Base-by-base conservation (phyloP, 805 yeast species). In the Saturnispora kantuleensis region DNA sequence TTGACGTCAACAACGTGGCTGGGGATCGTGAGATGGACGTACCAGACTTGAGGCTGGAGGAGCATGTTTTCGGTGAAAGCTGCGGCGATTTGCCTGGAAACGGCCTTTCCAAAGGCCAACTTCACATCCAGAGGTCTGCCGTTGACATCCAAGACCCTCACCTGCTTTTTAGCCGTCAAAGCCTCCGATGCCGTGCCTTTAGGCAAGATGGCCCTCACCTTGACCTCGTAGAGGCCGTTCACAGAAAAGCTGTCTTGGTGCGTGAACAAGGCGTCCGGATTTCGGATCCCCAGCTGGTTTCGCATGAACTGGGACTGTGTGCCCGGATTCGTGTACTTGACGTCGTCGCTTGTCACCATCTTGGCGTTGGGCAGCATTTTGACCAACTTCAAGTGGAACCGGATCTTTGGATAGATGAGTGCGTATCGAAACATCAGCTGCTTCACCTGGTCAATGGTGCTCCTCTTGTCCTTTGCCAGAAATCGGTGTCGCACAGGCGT, bases 1-100 rank as follows among this genome's bases (percentile, higher is more conserved):
- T 69, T 71, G 1, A 69, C 52, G 57, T 70, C 75, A 2, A 60
- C 44, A 28, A 39, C 42, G 7, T 39, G 38, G 1, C 45, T 28
- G 2, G 51, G 57, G n/a, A 60, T 45, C 1, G n/a, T 28, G 1
- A 69, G n/a, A 17, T 56, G 47, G 1, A 68, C n/a, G 42, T 46
- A 57, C 74, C 74, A 70, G 6, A 55, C 45, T 2, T 42, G 48
- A 1, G 72, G 73, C 1, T 50, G 45, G 4, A 61, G 35, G 3
- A 65, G 39, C 21, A 49, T 41, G n/a, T 49, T 42, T 5, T 51
- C 48, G 3, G 47, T 38, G 41, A 63, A 69, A 1, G 54, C 33
- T 5, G 51, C 48, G 12, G 45, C 57, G 1, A 70, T 10, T 4
- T 51, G 10, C 35, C 52, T 58, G 1, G 46, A 45, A 2, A 70